These are phyloP conservation scores for Biscutella laevigata DNA, from an alignment of 441 rosid genomes.

Conservation along the genomic window DNA sequence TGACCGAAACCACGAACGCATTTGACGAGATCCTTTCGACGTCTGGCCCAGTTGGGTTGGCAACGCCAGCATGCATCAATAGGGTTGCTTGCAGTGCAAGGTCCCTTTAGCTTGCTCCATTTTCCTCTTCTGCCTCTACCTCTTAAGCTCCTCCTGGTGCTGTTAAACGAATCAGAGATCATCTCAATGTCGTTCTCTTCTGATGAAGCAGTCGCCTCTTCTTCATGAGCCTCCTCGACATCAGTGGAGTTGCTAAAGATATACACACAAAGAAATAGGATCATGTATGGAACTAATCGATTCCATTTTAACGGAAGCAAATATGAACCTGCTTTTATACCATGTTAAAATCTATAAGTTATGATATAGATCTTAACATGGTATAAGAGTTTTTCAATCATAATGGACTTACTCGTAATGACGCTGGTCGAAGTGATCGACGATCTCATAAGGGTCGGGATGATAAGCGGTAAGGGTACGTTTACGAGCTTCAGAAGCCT, in stretches of 20 bases:
- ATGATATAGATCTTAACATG: no score
- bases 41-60: constrained; percentile 29
- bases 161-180: constrained; percentile 17
- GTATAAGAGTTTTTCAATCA: no score
- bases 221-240: constrained; percentile 8
- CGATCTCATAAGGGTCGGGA: constrained; percentile 29
- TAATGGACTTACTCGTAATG: constrained; percentile 33
- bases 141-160: constrained; percentile 28
- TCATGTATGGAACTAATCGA: no score
- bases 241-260: constrained; percentile 27
- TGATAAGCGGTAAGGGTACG: constrained; percentile 27
- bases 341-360: no score
- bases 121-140: constrained; percentile 21
- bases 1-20: constrained; percentile 49
- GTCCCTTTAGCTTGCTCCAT: constrained; percentile 27
- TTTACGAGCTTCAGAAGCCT: constrained; percentile 29
- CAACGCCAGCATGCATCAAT: constrained; percentile 60
- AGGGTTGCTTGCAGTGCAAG: constrained; percentile 51
- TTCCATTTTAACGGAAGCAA: no score
- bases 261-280: constrained; percentile 8
- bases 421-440: constrained; percentile 26
- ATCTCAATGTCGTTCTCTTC: constrained; percentile 13
- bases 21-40: constrained; percentile 33
- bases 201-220: background rate
- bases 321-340: no score